Base-by-base conservation (phyloP, 164 flowering plant genomes). In the Berberis thunbergii region DNA sequence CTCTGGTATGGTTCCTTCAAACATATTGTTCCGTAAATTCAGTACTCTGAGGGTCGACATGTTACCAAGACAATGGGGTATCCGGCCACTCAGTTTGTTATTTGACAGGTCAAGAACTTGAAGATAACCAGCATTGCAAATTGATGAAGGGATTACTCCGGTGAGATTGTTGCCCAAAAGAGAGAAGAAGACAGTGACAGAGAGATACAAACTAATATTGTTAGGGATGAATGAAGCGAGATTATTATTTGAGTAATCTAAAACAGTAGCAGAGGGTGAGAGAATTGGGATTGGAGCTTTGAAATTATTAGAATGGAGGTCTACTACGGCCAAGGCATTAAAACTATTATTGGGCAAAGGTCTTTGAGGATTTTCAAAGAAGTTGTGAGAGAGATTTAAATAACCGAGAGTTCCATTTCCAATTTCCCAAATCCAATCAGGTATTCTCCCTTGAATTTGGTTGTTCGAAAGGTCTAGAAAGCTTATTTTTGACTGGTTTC, bases 181-280 rank as follows among this genome's bases (percentile, higher is more conserved):
- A 12, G 84, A 82, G 54, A 82, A 65, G 71, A 71, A 80, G 13
- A 56, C 0, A 4, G 66, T 44, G 38, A 1, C 3, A 0, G 3
- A 0, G 1, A 83, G 64, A 67, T 1, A 39, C 8, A 49, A 9
- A 11, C 72, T 74, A 26, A 79, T 73, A 38, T 57, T 67, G 4
- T 7, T 3, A 2, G 79, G 82, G 43, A 80, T 66, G 40, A 12
- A 9, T 7, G 78, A 72, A 52, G 40, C 64, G 64, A 82, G 79
- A 2, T 11, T 67, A 53, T 87, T 87, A 52, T 60, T 39, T 1
- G 95, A 87, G 71, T 67, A 84, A 69, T 85, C 87, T 55, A 85
- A 45, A 65, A 64, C 62, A 6, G 4, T 3, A 0, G 73, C 70
- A 3, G 7, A 4, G 8, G 61, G 11, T 48, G 84, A 74, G 0